Base-by-base conservation (phyloP, 2,329 filamentous ascomycete species). In the Pestalotiopsis sp. region DNA sequence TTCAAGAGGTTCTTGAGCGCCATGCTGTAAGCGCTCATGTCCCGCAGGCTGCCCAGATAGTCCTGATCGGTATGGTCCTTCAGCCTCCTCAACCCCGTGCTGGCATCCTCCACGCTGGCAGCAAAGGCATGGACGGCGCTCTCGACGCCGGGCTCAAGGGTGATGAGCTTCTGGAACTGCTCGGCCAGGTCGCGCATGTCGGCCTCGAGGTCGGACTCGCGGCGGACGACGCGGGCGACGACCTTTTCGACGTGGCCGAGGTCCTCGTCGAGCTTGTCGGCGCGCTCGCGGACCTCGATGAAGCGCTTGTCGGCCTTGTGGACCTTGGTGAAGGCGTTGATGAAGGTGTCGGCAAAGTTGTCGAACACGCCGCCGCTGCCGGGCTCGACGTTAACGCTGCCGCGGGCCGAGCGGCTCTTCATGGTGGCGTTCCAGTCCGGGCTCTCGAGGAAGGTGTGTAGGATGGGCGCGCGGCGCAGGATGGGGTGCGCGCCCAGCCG, bases 371-470 rank as follows among this genome's bases (percentile, higher is more conserved):
- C 91, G 13, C 87, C 86, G 31, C 86, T 86, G 13, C 82, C 78
- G 72, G 85, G 75, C 72, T 87, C 76, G 78, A 81, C 81, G 36
- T 81, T 74, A 59, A 83, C 85, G 70, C 90, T 88, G 36, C 86
- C 88, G 61, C 95, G 88, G 65, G 89, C 86, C 12, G 91, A 89
- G 62, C 94, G 90, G 73, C 90, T 89, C 75, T 91, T 91, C 95
- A 99, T 98, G 61, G 94, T 95, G 41, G 94, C 92, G 80, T 99
- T 98, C 96, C 96, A 99, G 81, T 99, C 96, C 31, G 88, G 89
- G 69, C 92, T 95, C 81, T 99, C 96, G 71, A 99, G 89, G 79
- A 99, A 99, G 69, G 91, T 91, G 74, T 96, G 92, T 39, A 99
- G 86, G 49, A 98, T 90, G 31, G 91, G 87, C 0, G 94, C 92